These are phyloP conservation scores for Penicillium bovifimosum DNA, from an alignment of 495 filamentous ascomycete genomes.

Conservation along the genomic window DNA sequence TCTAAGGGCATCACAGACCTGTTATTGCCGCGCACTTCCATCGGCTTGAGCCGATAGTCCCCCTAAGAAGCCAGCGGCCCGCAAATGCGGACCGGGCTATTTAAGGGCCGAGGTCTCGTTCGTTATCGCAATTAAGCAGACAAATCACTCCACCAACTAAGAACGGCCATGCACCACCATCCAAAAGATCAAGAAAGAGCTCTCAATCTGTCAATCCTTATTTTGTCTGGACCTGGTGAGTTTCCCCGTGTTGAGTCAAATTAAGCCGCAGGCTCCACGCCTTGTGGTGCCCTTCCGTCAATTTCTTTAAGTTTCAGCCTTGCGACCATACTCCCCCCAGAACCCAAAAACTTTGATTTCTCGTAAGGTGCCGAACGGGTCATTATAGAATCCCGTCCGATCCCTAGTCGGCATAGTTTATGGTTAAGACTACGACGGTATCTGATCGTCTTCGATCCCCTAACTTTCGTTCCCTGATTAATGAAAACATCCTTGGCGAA, in stretches of 20 bases:
- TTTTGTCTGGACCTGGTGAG: slow-evolving; percentile 63
- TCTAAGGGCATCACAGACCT: slow-evolving; percentile 69
- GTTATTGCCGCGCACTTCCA: slow-evolving; percentile 68
- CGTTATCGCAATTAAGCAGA: slow-evolving; percentile 73
- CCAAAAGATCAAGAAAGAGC: slow-evolving; percentile 56
- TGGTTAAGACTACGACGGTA: slow-evolving; percentile 73
- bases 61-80: slow-evolving; percentile 63
- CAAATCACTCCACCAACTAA: slow-evolving; percentile 67
- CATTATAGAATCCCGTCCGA: slow-evolving; percentile 65
- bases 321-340: slow-evolving; percentile 69
- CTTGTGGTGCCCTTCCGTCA: slow-evolving; percentile 60
- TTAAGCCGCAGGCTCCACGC: slow-evolving; percentile 62
- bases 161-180: slow-evolving; percentile 62
- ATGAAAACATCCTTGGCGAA: slow-evolving; percentile 70
- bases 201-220: slow-evolving; percentile 52
- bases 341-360: slow-evolving; percentile 74
- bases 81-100: slow-evolving; percentile 61
- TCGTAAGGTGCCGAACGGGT: slow-evolving; percentile 67
- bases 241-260: slow-evolving; percentile 66
- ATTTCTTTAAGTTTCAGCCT: slow-evolving; percentile 69
- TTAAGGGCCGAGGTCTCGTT: slow-evolving; percentile 72
- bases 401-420: slow-evolving; percentile 71
- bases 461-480: slow-evolving; percentile 74
- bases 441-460: slow-evolving; percentile 71
- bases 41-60: slow-evolving; percentile 65